Conservation (phyloP, 1,284 basidiomycete species). For the Stygiomarasmius scandens region DNA sequence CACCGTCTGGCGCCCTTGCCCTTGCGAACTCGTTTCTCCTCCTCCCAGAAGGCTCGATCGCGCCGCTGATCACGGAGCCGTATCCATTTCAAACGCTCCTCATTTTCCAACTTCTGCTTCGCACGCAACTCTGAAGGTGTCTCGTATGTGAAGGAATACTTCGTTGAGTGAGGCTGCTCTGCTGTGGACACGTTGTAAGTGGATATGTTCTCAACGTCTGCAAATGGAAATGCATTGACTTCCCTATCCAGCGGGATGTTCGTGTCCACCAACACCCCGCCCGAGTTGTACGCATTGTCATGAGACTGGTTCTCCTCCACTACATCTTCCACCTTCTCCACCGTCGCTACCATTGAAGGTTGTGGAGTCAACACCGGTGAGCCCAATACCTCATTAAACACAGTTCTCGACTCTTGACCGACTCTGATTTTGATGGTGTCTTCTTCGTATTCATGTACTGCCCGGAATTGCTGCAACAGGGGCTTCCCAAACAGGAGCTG, state of each 20-base stretch:
- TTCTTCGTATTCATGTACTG: constrained; percentile 27
- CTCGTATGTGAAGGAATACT: constrained; percentile 23
- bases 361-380: neutral
- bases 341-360: neutral
- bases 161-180: constrained; percentile 19
- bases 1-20: too few relatives aligned
- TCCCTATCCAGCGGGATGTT: neutral
- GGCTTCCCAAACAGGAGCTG: constrained; percentile 35
- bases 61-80: too few relatives aligned
- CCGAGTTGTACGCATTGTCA: neutral
- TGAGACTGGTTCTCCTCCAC: neutral
- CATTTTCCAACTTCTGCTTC: neutral
- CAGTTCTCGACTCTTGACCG: neutral
- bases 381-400: neutral
- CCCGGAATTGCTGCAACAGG: constrained; percentile 25
- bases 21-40: too few relatives aligned
- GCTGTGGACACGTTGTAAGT: neutral
- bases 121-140: constrained; percentile 7
- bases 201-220: neutral
- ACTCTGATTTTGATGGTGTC: constrained; percentile 18
- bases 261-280: neutral
- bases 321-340: neutral
- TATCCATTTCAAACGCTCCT: neutral
- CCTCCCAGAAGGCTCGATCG: too few relatives aligned
- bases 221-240: neutral